Evolutionary conservation across 2,329 filamentous ascomycete species (phyloP).

Genomic region (Apiospora koreana): DNA sequence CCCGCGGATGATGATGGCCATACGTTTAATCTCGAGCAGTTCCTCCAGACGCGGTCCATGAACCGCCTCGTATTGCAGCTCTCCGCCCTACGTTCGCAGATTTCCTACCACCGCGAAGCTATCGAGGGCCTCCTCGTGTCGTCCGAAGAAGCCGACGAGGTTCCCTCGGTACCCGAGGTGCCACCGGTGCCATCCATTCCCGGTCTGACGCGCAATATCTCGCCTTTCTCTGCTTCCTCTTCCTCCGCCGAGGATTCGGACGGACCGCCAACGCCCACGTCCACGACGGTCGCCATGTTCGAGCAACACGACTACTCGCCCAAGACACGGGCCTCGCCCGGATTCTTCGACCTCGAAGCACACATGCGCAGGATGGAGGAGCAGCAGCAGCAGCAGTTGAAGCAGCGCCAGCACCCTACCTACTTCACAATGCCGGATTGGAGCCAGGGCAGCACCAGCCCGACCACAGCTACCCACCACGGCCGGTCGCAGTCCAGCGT

Average conservation of each 20-base stretch:
- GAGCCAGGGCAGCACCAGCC: neutral
- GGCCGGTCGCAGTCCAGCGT: neutral
- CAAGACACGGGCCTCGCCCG: neutral
- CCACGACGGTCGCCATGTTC: neutral
- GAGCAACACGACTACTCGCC: neutral
- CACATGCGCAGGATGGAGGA: neutral
- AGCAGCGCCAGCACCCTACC: neutral
- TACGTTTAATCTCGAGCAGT: slow-evolving; percentile 33
- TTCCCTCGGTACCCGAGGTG: slow-evolving; percentile 16
- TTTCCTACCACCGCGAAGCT: slow-evolving; percentile 47
- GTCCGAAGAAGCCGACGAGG: slow-evolving; percentile 22
- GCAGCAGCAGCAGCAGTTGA: neutral
- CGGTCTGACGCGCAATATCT: slow-evolving; percentile 12
- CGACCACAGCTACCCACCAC: neutral
- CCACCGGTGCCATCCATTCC: slow-evolving; percentile 15
- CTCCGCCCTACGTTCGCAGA: slow-evolving; percentile 47
- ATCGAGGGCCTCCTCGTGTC: slow-evolving; percentile 43
- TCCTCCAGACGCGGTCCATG: slow-evolving; percentile 44
- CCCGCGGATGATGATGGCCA: slow-evolving; percentile 18
- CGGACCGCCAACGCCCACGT: slow-evolving; percentile 9
- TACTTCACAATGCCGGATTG: neutral
- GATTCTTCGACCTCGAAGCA: neutral
- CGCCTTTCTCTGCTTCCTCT: neutral
- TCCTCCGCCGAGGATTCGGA: slow-evolving; percentile 12
- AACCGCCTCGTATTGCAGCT: slow-evolving; percentile 53